Evolutionary conservation across 2,329 filamentous ascomycete genomes (phyloP).

Genomic region (Ophiostoma himal-ulmi): DNA sequence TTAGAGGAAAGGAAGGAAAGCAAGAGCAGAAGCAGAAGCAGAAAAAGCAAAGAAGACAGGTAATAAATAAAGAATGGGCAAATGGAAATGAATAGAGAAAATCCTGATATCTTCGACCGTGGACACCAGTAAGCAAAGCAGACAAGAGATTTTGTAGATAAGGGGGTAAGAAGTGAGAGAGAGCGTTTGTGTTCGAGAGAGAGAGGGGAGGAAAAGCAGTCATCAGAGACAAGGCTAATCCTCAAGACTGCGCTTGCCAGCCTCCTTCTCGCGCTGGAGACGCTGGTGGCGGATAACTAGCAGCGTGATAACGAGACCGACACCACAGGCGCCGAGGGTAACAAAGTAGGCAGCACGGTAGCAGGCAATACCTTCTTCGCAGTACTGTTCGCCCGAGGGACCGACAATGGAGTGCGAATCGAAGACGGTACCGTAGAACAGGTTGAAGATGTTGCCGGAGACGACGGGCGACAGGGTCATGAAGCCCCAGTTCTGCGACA

Average conservation of each 20-base stretch:
- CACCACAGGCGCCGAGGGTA: conserved; percentile 64
- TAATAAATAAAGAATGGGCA: not conserved
- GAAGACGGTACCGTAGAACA: conserved; percentile 80
- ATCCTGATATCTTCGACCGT: conserved; percentile 1
- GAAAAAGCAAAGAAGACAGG: not conserved
- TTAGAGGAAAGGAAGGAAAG: not conserved
- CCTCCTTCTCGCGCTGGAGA: conserved; percentile 35
- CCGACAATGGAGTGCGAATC: conserved; percentile 70
- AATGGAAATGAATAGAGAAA: not conserved
- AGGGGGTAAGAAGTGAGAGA: not conserved
- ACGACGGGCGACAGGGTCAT: conserved; percentile 87
- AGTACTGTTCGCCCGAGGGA: conserved; percentile 64
- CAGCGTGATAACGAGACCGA: conserved; percentile 64
- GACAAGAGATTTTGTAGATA: conserved; percentile 1
- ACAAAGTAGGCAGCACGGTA: conserved; percentile 76
- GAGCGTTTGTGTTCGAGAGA: not conserved
- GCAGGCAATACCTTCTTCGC: conserved; percentile 70
- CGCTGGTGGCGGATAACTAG: conserved; percentile 62
- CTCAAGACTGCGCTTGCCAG: conserved; percentile 26
- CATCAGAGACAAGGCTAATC: conserved; percentile 16
- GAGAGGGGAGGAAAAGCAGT: not conserved
- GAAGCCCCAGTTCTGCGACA: conserved; percentile 93
- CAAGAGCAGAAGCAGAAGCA: not conserved
- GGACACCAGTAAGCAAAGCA: not conserved
- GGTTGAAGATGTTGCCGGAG: conserved; percentile 85